phyloP scores from a whole-genome alignment of 164 flowering plant species.

The Magnolia kwangsiensis region DNA sequence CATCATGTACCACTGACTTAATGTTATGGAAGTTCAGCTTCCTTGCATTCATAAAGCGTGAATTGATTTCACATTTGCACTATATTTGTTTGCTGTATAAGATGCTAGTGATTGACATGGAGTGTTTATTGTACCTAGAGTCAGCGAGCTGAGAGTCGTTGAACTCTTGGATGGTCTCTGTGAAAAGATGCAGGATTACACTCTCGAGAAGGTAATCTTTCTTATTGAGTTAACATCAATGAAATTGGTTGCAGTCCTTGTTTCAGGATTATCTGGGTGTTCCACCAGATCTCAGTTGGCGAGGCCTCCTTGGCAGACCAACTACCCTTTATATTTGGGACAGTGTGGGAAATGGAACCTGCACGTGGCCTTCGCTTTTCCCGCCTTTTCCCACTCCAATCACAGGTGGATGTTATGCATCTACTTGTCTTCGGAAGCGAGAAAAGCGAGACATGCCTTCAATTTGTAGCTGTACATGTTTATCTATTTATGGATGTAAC shows the following conservation, averaged over 20 bases:
- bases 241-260: background rate
- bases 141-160: slow-evolving; percentile 86
- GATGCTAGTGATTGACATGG: background rate
- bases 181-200: slow-evolving; percentile 94
- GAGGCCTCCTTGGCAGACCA: no score
- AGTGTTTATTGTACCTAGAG: slow-evolving; percentile 37
- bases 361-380: background rate
- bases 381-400: background rate
- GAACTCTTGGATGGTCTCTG: slow-evolving; percentile 94
- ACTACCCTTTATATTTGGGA: no score
- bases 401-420: background rate
- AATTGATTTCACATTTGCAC: background rate
- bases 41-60: no score
- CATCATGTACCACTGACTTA: no score
- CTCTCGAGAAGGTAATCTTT: slow-evolving; percentile 65
- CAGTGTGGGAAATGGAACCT: background rate
- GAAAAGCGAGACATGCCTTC: background rate
- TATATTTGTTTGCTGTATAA: background rate
- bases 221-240: background rate
- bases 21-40: no score
- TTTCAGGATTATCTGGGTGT: background rate
- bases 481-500: background rate
- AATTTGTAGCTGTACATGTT: background rate
- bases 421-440: background rate
- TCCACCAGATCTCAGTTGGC: no score